Evolutionary conservation across 257 asterid species (phyloP).

Genomic region (Rehmannia glutinosa): DNA sequence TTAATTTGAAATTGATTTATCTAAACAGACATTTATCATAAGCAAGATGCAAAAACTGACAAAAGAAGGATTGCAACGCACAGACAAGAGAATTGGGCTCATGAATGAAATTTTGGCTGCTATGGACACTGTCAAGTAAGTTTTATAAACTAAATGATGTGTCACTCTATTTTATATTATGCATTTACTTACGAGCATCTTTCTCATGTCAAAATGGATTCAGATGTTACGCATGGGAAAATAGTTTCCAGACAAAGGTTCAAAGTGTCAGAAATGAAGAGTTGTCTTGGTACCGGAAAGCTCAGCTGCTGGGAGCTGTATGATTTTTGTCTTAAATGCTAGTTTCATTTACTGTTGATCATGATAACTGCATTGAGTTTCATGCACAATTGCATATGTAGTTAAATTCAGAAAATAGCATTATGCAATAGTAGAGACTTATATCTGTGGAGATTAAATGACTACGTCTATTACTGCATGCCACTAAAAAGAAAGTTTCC

Average conservation of each 20-base stretch:
- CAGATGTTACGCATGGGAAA: conserved; percentile 99
- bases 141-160: conserved; percentile 8
- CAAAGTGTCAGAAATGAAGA: conserved; percentile 78
- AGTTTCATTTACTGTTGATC: conserved; percentile 1
- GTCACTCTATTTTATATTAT: conserved; percentile 1
- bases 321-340: conserved; percentile 24
- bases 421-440: background rate
- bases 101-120: conserved; percentile 98
- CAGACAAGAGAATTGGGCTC: conserved; percentile 96
- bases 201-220: conserved; percentile 19
- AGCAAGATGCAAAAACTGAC: conserved; percentile 90
- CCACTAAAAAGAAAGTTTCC: background rate
- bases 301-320: conserved; percentile 93
- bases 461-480: background rate
- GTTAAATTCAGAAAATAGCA: background rate
- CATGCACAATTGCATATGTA: background rate
- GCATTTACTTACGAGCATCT: conserved; percentile 14
- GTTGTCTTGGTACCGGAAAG: conserved; percentile 75
- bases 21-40: conserved; percentile 66
- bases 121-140: conserved; percentile 97
- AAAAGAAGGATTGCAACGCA: conserved; percentile 84
- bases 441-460: background rate
- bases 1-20: conserved; percentile 24
- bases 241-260: conserved; percentile 80
- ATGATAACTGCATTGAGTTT: background rate